Evolutionary conservation across 2,329 filamentous ascomycete genomes (phyloP).

Genomic region (Pyrenophora teres): DNA sequence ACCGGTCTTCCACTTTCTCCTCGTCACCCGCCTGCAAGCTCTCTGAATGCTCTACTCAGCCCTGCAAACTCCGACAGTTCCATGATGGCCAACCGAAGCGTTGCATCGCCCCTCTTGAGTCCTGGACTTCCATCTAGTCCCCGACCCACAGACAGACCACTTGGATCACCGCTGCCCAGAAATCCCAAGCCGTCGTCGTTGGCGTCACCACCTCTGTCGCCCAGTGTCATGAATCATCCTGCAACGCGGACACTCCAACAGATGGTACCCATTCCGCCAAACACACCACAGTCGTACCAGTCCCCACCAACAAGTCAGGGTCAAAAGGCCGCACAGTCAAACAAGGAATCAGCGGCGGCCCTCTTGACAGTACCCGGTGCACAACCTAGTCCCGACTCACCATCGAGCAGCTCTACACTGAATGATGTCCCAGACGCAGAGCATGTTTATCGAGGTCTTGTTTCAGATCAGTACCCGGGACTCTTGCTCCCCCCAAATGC

Average conservation of each 20-base stretch:
- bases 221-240: conserved; percentile 60
- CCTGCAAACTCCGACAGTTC: conserved; percentile 48
- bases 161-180: conserved; percentile 64
- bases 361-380: conserved; percentile 38
- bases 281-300: conserved; percentile 67
- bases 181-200: conserved; percentile 58
- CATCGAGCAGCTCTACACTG: conserved; percentile 30
- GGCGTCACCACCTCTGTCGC: conserved; percentile 71
- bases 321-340: conserved; percentile 40
- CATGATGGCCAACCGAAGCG: conserved; percentile 47
- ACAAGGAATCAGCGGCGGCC: conserved; percentile 30
- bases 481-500: conserved; percentile 87
- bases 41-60: conserved; percentile 57
- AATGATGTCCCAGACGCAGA: conserved; percentile 45
- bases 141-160: conserved; percentile 63
- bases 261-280: conserved; percentile 72
- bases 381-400: conserved; percentile 42
- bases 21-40: conserved; percentile 44
- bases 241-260: conserved; percentile 76
- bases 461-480: conserved; percentile 85
- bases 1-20: conserved; percentile 46
- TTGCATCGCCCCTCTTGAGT: conserved; percentile 58
- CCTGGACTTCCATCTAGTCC: conserved; percentile 69
- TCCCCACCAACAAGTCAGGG: conserved; percentile 53
- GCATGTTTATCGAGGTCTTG: conserved; percentile 73